Evolutionary conservation across 2,329 filamentous ascomycete genomes (phyloP).

Genomic region (Fusarium euwallaceae): DNA sequence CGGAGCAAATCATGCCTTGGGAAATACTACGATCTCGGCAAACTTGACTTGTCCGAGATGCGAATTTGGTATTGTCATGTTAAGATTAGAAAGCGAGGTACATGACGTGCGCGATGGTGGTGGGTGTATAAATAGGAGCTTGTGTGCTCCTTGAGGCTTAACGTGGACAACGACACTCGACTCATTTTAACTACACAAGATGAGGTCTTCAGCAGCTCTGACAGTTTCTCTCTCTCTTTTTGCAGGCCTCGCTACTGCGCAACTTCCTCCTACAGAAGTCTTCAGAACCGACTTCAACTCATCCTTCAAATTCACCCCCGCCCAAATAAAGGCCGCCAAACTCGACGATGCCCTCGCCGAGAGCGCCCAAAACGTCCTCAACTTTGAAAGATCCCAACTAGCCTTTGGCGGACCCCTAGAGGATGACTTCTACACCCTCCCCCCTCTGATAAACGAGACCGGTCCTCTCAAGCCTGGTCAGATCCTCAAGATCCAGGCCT

Average conservation of each 20-base stretch:
- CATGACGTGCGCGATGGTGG: not conserved
- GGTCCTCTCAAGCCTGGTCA: constrained; percentile 49
- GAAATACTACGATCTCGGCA: not conserved
- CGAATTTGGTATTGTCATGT: too few species aligned
- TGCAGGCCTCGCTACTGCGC: not conserved
- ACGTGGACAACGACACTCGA: not conserved
- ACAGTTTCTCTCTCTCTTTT: not conserved
- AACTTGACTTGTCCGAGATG: not conserved
- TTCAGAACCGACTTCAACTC: constrained; percentile 12
- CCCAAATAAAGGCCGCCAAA: constrained; percentile 1
- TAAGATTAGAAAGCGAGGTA: not conserved
- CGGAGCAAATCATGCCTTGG: not conserved
- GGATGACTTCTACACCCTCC: constrained; percentile 56
- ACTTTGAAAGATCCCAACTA: constrained; percentile 6
- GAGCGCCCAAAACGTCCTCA: constrained; percentile 1
- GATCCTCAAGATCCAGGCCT: constrained; percentile 56
- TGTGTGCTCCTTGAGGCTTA: not conserved
- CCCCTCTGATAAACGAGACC: constrained; percentile 39
- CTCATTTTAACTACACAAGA: not conserved
- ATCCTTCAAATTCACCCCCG: not conserved
- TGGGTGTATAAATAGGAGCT: not conserved
- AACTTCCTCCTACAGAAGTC: not conserved
- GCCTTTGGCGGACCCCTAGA: constrained; percentile 14
- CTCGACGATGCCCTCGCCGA: not conserved
- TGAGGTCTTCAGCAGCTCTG: not conserved